Percentiles rank a stretch among this genome's conserved stretches.
Evolutionary conservation across 768 basidiomycete species (phyloP).

Genomic region (Boletus pseudopeckii): DNA sequence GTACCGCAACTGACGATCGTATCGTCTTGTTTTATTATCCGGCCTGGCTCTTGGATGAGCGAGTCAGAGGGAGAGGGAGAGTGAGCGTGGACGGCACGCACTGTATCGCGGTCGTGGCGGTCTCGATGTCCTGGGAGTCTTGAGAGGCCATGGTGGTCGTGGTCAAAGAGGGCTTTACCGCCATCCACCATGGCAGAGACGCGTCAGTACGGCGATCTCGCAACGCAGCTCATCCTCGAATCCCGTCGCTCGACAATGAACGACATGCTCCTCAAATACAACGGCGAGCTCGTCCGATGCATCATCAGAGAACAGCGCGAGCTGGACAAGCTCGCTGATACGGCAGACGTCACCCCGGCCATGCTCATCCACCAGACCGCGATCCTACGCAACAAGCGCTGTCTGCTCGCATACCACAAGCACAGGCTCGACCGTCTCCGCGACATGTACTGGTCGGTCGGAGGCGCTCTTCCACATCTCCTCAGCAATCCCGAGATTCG

Average conservation of each 20-base stretch:
- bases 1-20: slow-evolving; percentile 92
- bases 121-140: slow-evolving; percentile 47
- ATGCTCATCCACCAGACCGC: slow-evolving; percentile 86
- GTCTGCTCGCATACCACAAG: slow-evolving; percentile 87
- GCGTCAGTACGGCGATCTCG: slow-evolving; percentile 80
- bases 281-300: slow-evolving; percentile 80
- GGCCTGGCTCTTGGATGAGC: slow-evolving; percentile 51
- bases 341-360: slow-evolving; percentile 50
- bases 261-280: slow-evolving; percentile 87
- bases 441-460: slow-evolving; percentile 86
- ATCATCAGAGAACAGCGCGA: slow-evolving; percentile 90
- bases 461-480: slow-evolving; percentile 83
- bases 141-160: slow-evolving; percentile 29
- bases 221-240: slow-evolving; percentile 83
- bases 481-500: slow-evolving; percentile 66
- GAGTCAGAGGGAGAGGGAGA: slow-evolving; percentile 1
- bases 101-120: slow-evolving; percentile 41
- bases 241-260: slow-evolving; percentile 81
- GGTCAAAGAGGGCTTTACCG: slow-evolving; percentile 3
- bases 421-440: slow-evolving; percentile 82
- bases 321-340: slow-evolving; percentile 58
- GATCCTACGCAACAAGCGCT: slow-evolving; percentile 92
- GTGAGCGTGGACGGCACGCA: slow-evolving; percentile 20
- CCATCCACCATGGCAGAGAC: slow-evolving; percentile 40
- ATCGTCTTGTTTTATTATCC: slow-evolving; percentile 84